A percentile compares a stretch with the other conserved stretches of the same genome.
Conservation (phyloP, 495 filamentous ascomycete genomes). For the Xylaria bambusicola region DNA sequence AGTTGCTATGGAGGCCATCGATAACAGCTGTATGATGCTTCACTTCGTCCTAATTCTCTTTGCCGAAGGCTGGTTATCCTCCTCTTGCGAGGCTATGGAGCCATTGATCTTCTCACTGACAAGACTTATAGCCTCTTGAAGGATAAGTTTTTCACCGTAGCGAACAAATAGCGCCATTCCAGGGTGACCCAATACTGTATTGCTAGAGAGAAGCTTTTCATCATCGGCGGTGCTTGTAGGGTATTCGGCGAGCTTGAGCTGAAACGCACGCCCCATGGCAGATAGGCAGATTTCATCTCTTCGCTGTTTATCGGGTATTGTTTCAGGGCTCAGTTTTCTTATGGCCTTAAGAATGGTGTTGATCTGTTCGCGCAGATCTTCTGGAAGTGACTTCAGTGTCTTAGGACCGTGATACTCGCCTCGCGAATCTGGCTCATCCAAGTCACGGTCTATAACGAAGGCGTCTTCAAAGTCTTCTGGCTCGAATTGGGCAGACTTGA, state of each 20-base stretch:
- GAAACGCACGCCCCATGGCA: conserved; percentile 43
- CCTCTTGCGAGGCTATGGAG: conserved; percentile 32
- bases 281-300: conserved; percentile 41
- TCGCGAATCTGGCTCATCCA: conserved; percentile 41
- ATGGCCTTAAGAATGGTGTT: conserved; percentile 44
- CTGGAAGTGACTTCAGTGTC: conserved; percentile 35
- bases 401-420: conserved; percentile 33
- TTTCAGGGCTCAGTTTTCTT: conserved; percentile 39
- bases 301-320: conserved; percentile 42
- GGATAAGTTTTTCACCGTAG: conserved; percentile 77
- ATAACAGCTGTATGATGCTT: conserved; percentile 2
- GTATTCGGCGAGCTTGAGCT: conserved; percentile 57
- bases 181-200: conserved; percentile 41
- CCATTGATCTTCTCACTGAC: conserved; percentile 31
- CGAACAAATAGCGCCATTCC: conserved; percentile 77
- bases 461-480: conserved; percentile 45
- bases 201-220: conserved; percentile 46
- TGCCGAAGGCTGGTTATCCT: conserved; percentile 37
- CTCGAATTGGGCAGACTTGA: conserved; percentile 27
- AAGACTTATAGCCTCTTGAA: conserved; percentile 52
- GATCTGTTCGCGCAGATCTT: conserved; percentile 42
- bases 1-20: too few species aligned
- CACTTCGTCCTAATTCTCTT: conserved; percentile 44
- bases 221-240: conserved; percentile 66
- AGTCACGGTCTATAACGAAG: conserved; percentile 47